Percentiles rank a stretch among this genome's conserved stretches.
Evolutionary conservation across 495 filamentous ascomycete genomes (phyloP).

Genomic region (Poronia punctata): DNA sequence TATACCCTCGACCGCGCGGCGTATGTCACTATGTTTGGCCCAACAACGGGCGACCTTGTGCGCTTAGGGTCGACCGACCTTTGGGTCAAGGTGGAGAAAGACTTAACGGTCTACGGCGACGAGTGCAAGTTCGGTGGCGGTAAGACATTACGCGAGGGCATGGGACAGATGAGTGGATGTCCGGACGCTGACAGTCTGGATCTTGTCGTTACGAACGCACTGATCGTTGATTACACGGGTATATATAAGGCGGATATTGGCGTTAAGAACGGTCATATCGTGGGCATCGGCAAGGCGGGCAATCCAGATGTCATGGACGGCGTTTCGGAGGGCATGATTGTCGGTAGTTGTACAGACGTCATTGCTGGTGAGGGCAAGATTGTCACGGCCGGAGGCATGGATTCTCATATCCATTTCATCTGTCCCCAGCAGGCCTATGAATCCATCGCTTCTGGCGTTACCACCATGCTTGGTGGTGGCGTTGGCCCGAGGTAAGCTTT

Average conservation of each 20-base stretch:
- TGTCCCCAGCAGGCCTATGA: constrained; percentile 93
- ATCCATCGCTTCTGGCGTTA: constrained; percentile 79
- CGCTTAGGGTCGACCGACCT: constrained; percentile 78
- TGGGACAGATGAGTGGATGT: constrained; percentile 85
- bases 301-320: constrained; percentile 96
- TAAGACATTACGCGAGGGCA: constrained; percentile 90
- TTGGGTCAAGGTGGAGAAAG: constrained; percentile 89
- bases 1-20: constrained; percentile 68
- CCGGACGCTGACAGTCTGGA: constrained; percentile 67
- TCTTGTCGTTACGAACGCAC: constrained; percentile 84
- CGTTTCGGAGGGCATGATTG: constrained; percentile 69
- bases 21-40: constrained; percentile 87
- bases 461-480: constrained; percentile 86
- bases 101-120: constrained; percentile 78
- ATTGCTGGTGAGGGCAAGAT: constrained; percentile 92
- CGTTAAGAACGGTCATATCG: constrained; percentile 81
- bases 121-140: constrained; percentile 95
- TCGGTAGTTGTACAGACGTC: constrained; percentile 91
- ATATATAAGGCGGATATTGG: constrained; percentile 98
- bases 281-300: constrained; percentile 89
- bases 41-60: constrained; percentile 79
- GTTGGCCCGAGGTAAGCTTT: constrained; percentile 79
- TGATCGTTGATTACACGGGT: constrained; percentile 85
- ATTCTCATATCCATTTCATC: constrained; percentile 94
- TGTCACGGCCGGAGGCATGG: constrained; percentile 84